phyloP scores from a whole-genome alignment of 1,284 basidiomycete genomes.

The Gymnopus androsaceus region DNA sequence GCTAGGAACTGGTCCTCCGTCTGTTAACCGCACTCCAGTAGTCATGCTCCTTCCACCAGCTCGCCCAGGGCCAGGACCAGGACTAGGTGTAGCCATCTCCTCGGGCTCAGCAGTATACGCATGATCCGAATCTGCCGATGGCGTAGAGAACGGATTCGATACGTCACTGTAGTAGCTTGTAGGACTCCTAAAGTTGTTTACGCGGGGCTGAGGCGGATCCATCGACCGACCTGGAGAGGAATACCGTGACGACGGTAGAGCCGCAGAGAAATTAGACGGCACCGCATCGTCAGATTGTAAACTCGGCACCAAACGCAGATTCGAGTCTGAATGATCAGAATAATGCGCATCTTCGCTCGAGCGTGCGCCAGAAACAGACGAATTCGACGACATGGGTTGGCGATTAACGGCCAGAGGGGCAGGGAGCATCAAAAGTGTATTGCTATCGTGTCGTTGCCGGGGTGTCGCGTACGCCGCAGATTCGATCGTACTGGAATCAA shows the following conservation, averaged over 20 bases:
- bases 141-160: slow-evolving; percentile 18
- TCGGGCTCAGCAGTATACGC: slow-evolving; percentile 8
- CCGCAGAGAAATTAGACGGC: slow-evolving; percentile 9
- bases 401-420: slow-evolving; percentile 62
- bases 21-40: slow-evolving; percentile 70
- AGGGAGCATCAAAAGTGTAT: slow-evolving; percentile 68
- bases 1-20: slow-evolving; percentile 77
- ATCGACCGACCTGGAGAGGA: slow-evolving; percentile 25
- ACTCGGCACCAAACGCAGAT: slow-evolving; percentile 58
- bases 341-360: slow-evolving; percentile 66
- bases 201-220: slow-evolving; percentile 3
- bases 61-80: background rate
- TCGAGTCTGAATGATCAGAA: slow-evolving; percentile 57
- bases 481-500: slow-evolving; percentile 67
- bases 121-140: slow-evolving; percentile 23
- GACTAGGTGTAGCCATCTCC: slow-evolving; percentile 3
- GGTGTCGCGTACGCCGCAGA: slow-evolving; percentile 42
- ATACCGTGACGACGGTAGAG: slow-evolving; percentile 11
- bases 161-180: slow-evolving; percentile 5
- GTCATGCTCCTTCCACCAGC: background rate
- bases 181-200: slow-evolving; percentile 9
- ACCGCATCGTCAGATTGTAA: slow-evolving; percentile 44
- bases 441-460: slow-evolving; percentile 66
- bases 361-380: slow-evolving; percentile 58
- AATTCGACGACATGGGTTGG: slow-evolving; percentile 50